Evolutionary conservation across 768 basidiomycete genomes (phyloP).

Genomic region (Amanita rubescens): DNA sequence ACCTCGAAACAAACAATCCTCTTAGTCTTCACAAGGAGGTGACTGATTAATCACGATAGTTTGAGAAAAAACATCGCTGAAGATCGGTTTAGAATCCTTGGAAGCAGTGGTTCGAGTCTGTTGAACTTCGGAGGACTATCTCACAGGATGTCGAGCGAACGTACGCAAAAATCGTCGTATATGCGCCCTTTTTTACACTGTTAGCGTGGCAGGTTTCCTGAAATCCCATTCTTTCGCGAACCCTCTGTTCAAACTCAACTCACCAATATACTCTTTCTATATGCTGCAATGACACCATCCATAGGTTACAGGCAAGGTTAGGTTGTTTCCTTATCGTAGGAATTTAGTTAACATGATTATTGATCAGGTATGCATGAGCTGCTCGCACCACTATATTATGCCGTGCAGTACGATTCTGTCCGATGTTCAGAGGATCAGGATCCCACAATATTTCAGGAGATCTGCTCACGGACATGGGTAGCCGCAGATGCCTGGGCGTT

Average conservation of each 20-base stretch:
- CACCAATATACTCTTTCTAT: constrained; percentile 84
- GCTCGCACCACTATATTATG: constrained; percentile 80
- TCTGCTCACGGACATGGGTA: constrained; percentile 62
- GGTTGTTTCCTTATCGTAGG: background rate
- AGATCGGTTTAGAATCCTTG: constrained; percentile 70
- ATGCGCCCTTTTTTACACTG: background rate
- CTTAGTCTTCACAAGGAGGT: constrained; percentile 76
- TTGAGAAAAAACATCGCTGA: background rate
- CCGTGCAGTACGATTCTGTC: constrained; percentile 62
- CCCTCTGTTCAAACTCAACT: constrained; percentile 68
- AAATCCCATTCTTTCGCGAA: constrained; percentile 84
- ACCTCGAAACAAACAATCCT: constrained; percentile 73
- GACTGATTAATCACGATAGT: background rate
- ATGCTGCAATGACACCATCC: constrained; percentile 67
- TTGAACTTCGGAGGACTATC: constrained; percentile 86
- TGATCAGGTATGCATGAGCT: constrained; percentile 90
- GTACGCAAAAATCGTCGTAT: constrained; percentile 37
- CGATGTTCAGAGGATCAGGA: background rate
- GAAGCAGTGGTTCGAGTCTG: constrained; percentile 87
- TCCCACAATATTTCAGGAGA: constrained; percentile 49
- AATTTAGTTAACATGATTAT: background rate
- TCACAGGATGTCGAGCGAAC: constrained; percentile 94
- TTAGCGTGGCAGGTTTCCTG: constrained; percentile 69
- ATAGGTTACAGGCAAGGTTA: constrained; percentile 86
- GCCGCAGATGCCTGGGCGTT: constrained; percentile 86